Evolutionary conservation across 257 asterid genomes (phyloP), one percentile per base, ranked within the genome.

Genomic region (Echium plantagineum): DNA sequence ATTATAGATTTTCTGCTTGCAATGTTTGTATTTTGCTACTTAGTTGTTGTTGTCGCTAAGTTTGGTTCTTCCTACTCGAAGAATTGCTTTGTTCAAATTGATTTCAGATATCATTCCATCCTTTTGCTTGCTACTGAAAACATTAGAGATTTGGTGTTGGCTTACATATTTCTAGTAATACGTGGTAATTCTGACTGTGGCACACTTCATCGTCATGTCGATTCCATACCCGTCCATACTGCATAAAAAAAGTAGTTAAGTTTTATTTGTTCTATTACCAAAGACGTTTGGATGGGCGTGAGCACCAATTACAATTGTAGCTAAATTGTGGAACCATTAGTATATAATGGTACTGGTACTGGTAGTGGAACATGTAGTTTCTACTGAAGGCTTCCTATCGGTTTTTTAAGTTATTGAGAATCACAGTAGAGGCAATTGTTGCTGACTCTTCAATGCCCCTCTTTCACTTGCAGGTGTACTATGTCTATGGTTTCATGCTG

Each of bases 401-500:
- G 20, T 3, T 19, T 18, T 5, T 53, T 8, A 19, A 4, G 9
- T 52, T 9, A 17, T 16, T 5, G 38, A 17, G 42, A 13, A 17
- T 57, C 15, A 26, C 42, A 19, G 4, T 52, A 26, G 51, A 55
- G 0, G 53, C 24, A 12, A 46, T 31, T 32, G 5, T 52, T 32
- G 49, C 32, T 42, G 21, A 26, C 42, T 15, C 38, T 26, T 4
- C 35, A 49, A 48, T 24, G 1, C 21, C 19, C 35, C n/a, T 38
- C 15, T 7, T 53, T n/a, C 51, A 20, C 60, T 69, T 61, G 61
- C 81, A 83, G 90, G 90, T 83, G 55, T 83, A 83, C 77, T 83
- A 83, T 26, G 90, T 83, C 35, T 83, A 83, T 52, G 90, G 90
- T 53, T 83, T 83, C 66, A 80, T 83, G 86, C 84, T 83, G 61